Percentiles rank a stretch among this genome's conserved stretches.
phyloP scores from a whole-genome alignment of 106 monocot genomes.

The Phalaenopsis aphrodite region DNA sequence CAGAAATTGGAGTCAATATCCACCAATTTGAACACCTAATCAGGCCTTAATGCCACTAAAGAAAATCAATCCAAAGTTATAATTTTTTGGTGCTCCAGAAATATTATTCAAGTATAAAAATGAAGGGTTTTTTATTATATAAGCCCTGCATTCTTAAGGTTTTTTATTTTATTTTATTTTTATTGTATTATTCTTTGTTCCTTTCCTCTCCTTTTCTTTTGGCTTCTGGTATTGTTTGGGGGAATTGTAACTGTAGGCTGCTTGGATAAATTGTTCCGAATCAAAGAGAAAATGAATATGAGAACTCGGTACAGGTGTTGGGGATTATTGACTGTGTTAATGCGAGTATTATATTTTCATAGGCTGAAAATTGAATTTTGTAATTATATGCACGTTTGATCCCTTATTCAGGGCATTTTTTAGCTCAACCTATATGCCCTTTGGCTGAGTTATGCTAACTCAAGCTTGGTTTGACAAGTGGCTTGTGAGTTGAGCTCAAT shows the following conservation, averaged over 20 bases:
- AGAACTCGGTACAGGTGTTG: neutral
- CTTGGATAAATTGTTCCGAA: neutral
- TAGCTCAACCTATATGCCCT: no score
- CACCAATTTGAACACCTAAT: slow-evolving; percentile 32
- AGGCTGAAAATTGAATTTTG: neutral
- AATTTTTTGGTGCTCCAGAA: neutral
- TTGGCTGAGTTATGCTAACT: no score
- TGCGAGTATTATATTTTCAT: neutral
- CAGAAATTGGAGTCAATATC: slow-evolving; percentile 45
- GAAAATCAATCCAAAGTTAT: no score
- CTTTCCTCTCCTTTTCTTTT: neutral
- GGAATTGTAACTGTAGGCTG: no score
- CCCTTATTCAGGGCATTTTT: no score
- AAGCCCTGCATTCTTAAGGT: neutral
- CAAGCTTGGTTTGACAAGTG: no score
- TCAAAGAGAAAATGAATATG: neutral
- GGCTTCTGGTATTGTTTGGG: neutral
- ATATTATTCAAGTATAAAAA: neutral
- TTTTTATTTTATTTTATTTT: neutral
- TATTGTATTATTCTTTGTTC: neutral
- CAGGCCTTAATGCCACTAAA: neutral
- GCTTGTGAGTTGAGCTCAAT: no score
- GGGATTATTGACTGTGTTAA: neutral
- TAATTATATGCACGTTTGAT: neutral
- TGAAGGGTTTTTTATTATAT: neutral